Conservation (phyloP, 2,329 filamentous ascomycete genomes). For the Aspergillus aculeatus region DNA sequence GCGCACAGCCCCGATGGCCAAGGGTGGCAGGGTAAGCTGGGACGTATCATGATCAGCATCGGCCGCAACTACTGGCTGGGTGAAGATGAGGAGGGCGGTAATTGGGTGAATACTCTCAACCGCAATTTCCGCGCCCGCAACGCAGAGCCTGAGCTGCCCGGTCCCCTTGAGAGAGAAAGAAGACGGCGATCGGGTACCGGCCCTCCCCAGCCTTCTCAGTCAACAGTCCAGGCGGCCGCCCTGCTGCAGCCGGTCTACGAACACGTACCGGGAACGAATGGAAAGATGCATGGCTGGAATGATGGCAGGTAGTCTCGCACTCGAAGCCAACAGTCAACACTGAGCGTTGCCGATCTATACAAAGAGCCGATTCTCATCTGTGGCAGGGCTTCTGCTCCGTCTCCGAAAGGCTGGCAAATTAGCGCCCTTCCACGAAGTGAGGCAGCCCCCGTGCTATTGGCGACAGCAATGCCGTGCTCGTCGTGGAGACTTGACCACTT, state of each 20-base stretch:
- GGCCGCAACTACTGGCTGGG: conserved; percentile 81
- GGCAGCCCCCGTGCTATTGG: background rate
- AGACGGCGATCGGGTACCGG: conserved; percentile 63
- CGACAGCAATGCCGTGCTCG: background rate
- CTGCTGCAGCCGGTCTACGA: conserved; percentile 36
- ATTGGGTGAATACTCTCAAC: conserved; percentile 66
- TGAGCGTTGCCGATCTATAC: background rate
- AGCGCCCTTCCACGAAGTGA: background rate
- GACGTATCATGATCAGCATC: conserved; percentile 73
- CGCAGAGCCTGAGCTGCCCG: conserved; percentile 43
- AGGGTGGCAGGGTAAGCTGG: conserved; percentile 75
- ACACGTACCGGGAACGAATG: conserved; percentile 28
- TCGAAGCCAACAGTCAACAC: background rate
- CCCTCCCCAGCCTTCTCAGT: conserved; percentile 45
- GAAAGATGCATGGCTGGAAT: conserved; percentile 41
- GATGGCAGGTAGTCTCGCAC: conserved; percentile 26
- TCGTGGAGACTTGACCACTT: background rate
- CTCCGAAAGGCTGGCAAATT: background rate
- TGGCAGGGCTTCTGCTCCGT: background rate
- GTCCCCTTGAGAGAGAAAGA: conserved; percentile 56
- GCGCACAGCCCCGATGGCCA: conserved; percentile 68
- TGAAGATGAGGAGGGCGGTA: conserved; percentile 54
- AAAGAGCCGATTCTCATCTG: background rate
- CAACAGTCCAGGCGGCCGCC: conserved; percentile 34
- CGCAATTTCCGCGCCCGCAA: conserved; percentile 58